A percentile compares a stretch with the other conserved stretches of the same genome.
phyloP scores from a whole-genome alignment of 495 filamentous ascomycete genomes.

The Annulohypoxylon moriforme region DNA sequence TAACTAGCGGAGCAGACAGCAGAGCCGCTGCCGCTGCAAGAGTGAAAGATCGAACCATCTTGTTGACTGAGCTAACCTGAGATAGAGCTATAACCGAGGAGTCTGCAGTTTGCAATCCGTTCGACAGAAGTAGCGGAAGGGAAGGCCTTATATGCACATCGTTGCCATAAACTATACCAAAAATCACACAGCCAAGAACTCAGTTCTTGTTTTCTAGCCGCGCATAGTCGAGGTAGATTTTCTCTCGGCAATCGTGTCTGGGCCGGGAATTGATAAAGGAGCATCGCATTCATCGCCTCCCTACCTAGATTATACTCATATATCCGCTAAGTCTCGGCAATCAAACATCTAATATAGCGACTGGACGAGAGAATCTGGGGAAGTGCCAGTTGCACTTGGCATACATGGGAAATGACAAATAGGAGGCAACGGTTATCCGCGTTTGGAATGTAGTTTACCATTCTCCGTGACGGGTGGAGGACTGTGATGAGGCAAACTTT shows the following conservation, averaged over 20 bases:
- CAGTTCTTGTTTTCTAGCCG: slow-evolving; percentile 21
- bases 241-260: slow-evolving; percentile 30
- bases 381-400: slow-evolving; percentile 41
- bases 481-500: slow-evolving; percentile 1
- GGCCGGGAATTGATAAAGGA: not conserved
- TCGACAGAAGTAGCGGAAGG: slow-evolving; percentile 16
- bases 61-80: slow-evolving; percentile 23
- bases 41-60: slow-evolving; percentile 47
- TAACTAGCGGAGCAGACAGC: slow-evolving; percentile 43
- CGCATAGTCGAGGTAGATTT: slow-evolving; percentile 10
- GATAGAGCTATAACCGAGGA: not conserved
- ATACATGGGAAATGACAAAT: slow-evolving; percentile 28
- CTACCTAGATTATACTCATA: not conserved
- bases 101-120: slow-evolving; percentile 11
- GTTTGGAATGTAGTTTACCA: slow-evolving; percentile 19
- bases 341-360: slow-evolving; percentile 16
- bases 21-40: slow-evolving; percentile 41
- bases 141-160: slow-evolving; percentile 27
- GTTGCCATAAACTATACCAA: slow-evolving; percentile 5
- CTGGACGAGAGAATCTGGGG: slow-evolving; percentile 36
- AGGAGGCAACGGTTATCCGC: slow-evolving; percentile 13
- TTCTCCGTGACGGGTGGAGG: slow-evolving; percentile 24
- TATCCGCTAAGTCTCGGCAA: slow-evolving; percentile 29
- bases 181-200: slow-evolving; percentile 9
- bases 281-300: slow-evolving; percentile 7